These are phyloP conservation scores for Hypsizygus marmoreus DNA, from an alignment of 768 basidiomycete species.

Conservation along the genomic window DNA sequence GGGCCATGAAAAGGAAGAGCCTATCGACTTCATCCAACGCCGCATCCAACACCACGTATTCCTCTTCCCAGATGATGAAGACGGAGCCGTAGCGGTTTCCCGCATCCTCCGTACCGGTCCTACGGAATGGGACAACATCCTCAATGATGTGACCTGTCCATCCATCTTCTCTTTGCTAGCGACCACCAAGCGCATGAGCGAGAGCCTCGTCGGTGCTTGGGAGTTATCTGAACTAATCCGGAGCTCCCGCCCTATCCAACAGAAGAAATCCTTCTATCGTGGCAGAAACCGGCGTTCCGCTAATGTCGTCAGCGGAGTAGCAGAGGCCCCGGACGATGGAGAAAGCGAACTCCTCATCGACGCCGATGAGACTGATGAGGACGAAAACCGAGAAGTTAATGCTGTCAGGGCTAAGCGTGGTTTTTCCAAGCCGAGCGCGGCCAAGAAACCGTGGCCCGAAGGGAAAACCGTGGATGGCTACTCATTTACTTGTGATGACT, in stretches of 20 bases:
- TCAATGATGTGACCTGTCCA: background rate
- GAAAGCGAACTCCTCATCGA: no score
- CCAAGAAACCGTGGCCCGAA: background rate
- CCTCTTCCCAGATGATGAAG: background rate
- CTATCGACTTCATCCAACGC: background rate
- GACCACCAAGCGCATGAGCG: background rate
- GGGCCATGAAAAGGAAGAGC: background rate
- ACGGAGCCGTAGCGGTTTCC: background rate
- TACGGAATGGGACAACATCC: background rate
- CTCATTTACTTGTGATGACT: background rate
- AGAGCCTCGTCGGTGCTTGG: background rate
- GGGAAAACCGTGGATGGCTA: background rate
- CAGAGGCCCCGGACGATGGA: no score
- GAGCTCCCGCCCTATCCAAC: no score
- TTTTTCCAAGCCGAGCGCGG: no score
- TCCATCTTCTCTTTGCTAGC: background rate
- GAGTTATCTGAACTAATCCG: no score
- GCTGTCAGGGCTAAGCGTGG: background rate
- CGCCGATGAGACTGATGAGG: background rate
- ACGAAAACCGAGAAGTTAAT: background rate
- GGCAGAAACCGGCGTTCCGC: no score
- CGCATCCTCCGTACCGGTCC: background rate
- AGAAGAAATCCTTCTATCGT: background rate
- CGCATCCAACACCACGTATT: background rate
- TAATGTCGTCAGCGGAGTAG: no score